Evolutionary conservation across 495 filamentous ascomycete species (phyloP).

Genomic region (Xylaria cubensis): DNA sequence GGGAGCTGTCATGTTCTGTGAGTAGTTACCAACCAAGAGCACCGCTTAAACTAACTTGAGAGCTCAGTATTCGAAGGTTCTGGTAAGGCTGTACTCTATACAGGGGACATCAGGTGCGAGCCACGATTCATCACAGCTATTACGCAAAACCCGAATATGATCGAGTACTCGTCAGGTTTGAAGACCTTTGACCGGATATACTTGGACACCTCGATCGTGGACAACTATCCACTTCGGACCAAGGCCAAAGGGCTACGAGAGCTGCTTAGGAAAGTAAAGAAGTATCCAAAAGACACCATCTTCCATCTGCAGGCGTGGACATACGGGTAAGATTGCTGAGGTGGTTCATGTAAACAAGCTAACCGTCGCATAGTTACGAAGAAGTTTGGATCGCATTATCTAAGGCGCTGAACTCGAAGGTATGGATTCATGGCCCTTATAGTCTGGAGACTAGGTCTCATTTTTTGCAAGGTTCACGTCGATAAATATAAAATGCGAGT

Average conservation of each 20-base stretch:
- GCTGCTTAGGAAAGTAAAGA: conserved; percentile 69
- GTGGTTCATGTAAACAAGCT: neutral
- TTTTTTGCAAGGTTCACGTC: conserved; percentile 70
- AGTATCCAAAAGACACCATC: conserved; percentile 75
- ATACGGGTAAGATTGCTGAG: conserved; percentile 67
- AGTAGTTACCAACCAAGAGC: conserved; percentile 1
- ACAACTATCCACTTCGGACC: conserved; percentile 51
- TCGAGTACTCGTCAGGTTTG: conserved; percentile 74
- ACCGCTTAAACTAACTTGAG: neutral
- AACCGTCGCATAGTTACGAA: conserved; percentile 61
- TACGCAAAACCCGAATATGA: conserved; percentile 70
- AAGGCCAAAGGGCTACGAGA: conserved; percentile 79
- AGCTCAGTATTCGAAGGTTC: conserved; percentile 74
- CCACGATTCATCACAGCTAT: conserved; percentile 63
- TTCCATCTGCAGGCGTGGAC: conserved; percentile 94
- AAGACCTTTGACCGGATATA: conserved; percentile 80
- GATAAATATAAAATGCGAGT: conserved; percentile 79
- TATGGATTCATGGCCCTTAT: conserved; percentile 34
- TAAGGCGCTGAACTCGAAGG: conserved; percentile 68
- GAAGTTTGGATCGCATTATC: conserved; percentile 89
- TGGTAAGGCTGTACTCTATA: conserved; percentile 82
- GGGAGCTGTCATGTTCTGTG: conserved; percentile 88
- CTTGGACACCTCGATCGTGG: conserved; percentile 82
- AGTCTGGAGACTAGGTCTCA: neutral
- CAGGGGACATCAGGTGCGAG: conserved; percentile 87